phyloP scores from a whole-genome alignment of 2,329 filamentous ascomycete species.

The Endothia cerciana region DNA sequence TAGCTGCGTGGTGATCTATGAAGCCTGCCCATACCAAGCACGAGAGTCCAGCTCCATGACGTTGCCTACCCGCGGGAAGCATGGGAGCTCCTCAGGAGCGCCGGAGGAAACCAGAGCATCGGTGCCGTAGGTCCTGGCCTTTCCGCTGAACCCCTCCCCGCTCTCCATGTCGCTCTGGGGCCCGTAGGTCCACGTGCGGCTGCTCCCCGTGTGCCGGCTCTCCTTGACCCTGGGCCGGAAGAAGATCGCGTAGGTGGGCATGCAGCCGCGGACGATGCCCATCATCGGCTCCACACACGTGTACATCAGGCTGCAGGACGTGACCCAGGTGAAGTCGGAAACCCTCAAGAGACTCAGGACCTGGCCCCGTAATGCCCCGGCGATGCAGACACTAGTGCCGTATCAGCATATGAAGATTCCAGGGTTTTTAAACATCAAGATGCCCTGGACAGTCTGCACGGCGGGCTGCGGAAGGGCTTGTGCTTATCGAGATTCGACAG shows the following conservation, averaged over 20 bases:
- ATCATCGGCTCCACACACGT: conserved; percentile 40
- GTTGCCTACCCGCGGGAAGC: neutral
- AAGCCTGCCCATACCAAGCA: conserved; percentile 2
- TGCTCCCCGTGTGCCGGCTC: neutral
- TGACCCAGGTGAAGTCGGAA: conserved; percentile 36
- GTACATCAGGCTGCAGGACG: conserved; percentile 39
- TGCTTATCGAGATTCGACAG: neutral
- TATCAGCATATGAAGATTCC: neutral
- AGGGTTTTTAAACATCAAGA: no score
- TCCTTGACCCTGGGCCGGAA: conserved; percentile 5
- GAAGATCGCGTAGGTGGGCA: conserved; percentile 32
- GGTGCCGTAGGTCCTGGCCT: neutral
- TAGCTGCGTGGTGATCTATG: neutral
- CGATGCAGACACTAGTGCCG: conserved; percentile 35
- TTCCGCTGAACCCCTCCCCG: neutral
- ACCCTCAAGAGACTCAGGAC: conserved; percentile 33
- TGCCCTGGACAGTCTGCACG: no score
- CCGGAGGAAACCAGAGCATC: neutral
- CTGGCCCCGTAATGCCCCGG: conserved; percentile 35
- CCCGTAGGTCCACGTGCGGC: neutral
- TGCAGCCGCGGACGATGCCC: conserved; percentile 43
- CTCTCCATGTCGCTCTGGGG: neutral
- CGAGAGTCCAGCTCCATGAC: conserved; percentile 2
- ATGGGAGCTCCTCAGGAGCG: neutral
- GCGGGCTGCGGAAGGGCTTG: neutral